A percentile compares a stretch with the other conserved stretches of the same genome.
These are phyloP conservation scores for Fusarium algeriense DNA, from an alignment of 2,329 filamentous ascomycete genomes.

Conservation along the genomic window DNA sequence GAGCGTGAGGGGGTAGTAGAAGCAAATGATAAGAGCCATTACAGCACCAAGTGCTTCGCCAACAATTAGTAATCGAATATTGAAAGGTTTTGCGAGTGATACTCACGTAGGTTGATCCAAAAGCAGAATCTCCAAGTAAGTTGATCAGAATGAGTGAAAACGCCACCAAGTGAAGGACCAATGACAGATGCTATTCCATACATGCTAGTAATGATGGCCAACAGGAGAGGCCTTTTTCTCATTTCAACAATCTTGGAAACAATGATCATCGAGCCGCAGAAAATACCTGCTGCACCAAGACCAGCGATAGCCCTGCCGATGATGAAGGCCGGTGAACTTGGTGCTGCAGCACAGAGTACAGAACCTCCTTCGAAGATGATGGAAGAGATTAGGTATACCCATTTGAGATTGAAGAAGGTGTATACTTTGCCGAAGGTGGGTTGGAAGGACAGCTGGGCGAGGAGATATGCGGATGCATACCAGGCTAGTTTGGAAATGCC, in stretches of 20 bases:
- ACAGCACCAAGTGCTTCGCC: constrained; percentile 25
- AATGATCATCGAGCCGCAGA: constrained; percentile 34
- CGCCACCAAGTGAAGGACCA: constrained; percentile 35
- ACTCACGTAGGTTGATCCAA: constrained; percentile 43
- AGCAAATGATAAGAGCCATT: constrained; percentile 11
- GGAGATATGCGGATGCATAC: constrained; percentile 49
- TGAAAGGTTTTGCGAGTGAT: rapidly evolving
- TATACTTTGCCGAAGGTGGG: constrained; percentile 51
- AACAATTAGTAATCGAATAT: neutral
- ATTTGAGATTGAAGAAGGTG: constrained; percentile 51
- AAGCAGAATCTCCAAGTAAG: constrained; percentile 44
- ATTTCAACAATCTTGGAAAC: constrained; percentile 29
- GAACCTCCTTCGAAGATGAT: constrained; percentile 46
- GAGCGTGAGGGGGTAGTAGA: constrained; percentile 26
- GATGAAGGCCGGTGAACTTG: constrained; percentile 54
- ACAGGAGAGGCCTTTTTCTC: constrained; percentile 25
- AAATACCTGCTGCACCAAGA: constrained; percentile 44
- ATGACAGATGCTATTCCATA: constrained; percentile 38
- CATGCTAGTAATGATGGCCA: constrained; percentile 40
- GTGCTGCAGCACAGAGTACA: constrained; percentile 46
- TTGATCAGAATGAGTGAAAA: constrained; percentile 35
- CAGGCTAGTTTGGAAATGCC: constrained; percentile 44
- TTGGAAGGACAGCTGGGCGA: constrained; percentile 44
- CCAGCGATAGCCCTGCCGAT: constrained; percentile 54
- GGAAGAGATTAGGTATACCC: constrained; percentile 43